These are phyloP conservation scores for Myriosclerotinia curreyana DNA, from an alignment of 2,329 filamentous ascomycete species.

Conservation along the genomic window DNA sequence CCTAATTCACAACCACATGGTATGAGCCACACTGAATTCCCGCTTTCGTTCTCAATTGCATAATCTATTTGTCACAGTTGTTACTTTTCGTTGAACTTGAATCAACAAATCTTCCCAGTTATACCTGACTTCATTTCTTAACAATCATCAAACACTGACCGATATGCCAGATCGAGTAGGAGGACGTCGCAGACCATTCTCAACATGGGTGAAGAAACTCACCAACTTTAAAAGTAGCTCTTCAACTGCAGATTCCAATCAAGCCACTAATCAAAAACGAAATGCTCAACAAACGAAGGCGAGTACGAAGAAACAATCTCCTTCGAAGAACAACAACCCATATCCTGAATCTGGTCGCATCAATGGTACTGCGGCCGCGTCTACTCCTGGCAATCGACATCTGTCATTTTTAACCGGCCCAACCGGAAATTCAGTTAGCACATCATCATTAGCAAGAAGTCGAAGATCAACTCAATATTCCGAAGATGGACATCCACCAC, in stretches of 20 bases:
- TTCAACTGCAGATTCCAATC: conserved; percentile 53
- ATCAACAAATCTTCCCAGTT: not conserved
- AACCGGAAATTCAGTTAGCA: conserved; percentile 48
- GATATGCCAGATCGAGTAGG: conserved; percentile 48
- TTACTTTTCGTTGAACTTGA: conserved; percentile 4
- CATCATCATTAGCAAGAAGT: conserved; percentile 54
- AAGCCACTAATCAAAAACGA: conserved; percentile 44
- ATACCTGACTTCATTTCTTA: not conserved
- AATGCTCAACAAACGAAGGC: conserved; percentile 44
- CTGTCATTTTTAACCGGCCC: conserved; percentile 56
- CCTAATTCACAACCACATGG: conserved; percentile 37
- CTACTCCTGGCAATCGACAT: conserved; percentile 44
- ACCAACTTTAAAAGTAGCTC: conserved; percentile 75
- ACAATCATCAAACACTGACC: conserved; percentile 28
- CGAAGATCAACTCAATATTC: conserved; percentile 61
- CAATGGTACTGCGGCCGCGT: conserved; percentile 36
- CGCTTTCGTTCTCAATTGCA: conserved; percentile 16
- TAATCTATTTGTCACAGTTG: conserved; percentile 18
- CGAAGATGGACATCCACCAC: conserved; percentile 57
- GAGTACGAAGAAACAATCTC: conserved; percentile 55
- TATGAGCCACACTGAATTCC: conserved; percentile 35
- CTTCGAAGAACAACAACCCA: conserved; percentile 68
- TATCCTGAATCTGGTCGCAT: conserved; percentile 77
- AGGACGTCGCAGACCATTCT: conserved; percentile 78
- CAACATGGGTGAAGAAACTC: conserved; percentile 91